A percentile compares a stretch with the other conserved stretches of the same genome.
phyloP scores from a whole-genome alignment of 352 stramenopile species.

The Phytopythium chamaehyphon region DNA sequence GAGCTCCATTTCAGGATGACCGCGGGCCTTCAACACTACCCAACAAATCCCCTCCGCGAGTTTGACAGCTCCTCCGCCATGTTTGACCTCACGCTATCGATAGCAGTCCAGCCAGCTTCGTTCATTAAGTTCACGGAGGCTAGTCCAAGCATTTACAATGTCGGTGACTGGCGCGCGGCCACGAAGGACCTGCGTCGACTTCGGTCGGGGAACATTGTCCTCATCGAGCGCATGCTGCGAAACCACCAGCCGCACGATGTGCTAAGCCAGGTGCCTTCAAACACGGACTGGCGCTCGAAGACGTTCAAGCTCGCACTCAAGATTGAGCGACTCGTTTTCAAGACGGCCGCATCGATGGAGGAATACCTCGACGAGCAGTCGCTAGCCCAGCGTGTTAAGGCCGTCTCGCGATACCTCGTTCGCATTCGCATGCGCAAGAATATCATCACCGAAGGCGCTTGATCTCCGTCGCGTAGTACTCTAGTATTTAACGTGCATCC shows the following conservation, averaged over 20 bases:
- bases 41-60: too few species aligned
- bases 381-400: constrained; percentile 41
- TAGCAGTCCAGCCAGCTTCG: too few species aligned
- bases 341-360: constrained; percentile 36
- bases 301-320: constrained; percentile 61
- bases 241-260: constrained; percentile 59
- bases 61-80: too few species aligned
- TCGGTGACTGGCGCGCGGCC: constrained; percentile 39
- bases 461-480: too few species aligned
- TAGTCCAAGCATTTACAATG: too few species aligned
- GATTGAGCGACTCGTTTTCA: constrained; percentile 61
- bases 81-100: too few species aligned
- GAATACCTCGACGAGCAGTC: constrained; percentile 54
- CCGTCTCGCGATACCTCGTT: constrained; percentile 49
- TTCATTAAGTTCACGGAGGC: too few species aligned
- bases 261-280: constrained; percentile 53
- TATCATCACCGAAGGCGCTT: too few species aligned
- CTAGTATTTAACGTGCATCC: too few species aligned
- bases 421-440: constrained; percentile 60
- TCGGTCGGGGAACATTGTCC: constrained; percentile 39
- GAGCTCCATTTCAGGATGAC: too few species aligned
- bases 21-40: too few species aligned
- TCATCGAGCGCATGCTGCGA: constrained; percentile 58
- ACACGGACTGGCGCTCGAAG: constrained; percentile 55
- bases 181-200: constrained; percentile 42